phyloP scores from a whole-genome alignment of 192 early-diverging fungal species.

The Podila epicladia region DNA sequence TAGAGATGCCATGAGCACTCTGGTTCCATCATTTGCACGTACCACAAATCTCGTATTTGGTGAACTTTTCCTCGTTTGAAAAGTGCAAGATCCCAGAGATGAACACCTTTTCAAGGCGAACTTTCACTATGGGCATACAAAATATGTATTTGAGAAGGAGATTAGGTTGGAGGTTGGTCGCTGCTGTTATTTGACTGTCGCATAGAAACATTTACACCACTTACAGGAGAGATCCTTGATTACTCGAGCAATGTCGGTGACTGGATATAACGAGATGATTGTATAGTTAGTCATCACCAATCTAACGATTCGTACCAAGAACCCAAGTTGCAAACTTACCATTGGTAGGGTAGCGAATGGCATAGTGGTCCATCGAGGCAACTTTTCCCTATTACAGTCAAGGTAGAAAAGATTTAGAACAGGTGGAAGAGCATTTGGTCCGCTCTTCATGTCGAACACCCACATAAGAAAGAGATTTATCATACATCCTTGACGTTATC shows the following conservation, averaged over 20 bases:
- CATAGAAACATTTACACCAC: not conserved
- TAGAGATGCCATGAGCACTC: not conserved
- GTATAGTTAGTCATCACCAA: not conserved
- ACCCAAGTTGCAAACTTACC: constrained; percentile 33
- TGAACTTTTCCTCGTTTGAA: constrained; percentile 63
- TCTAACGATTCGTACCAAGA: too few relatives aligned
- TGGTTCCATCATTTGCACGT: constrained; percentile 6
- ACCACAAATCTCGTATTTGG: constrained; percentile 81
- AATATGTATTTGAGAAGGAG: not conserved
- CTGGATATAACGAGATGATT: constrained; percentile 28
- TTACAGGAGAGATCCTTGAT: constrained; percentile 68
- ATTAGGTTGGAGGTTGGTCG: not conserved
- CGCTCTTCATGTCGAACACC: not conserved
- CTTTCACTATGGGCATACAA: constrained; percentile 34
- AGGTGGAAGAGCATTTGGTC: not conserved
- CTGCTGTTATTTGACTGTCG: too few relatives aligned
- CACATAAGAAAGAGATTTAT: constrained; percentile 10
- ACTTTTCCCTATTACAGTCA: constrained; percentile 54
- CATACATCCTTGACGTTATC: constrained; percentile 64
- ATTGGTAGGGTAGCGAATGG: constrained; percentile 85
- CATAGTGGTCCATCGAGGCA: constrained; percentile 74
- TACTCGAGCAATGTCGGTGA: constrained; percentile 76
- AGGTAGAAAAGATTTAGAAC: constrained; percentile 5
- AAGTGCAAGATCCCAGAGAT: constrained; percentile 72
- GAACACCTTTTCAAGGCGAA: constrained; percentile 38